Percentiles rank a stretch among this genome's conserved stretches.
Conservation (phyloP, 1,284 basidiomycete genomes). For the Schizopora paradoxa region DNA sequence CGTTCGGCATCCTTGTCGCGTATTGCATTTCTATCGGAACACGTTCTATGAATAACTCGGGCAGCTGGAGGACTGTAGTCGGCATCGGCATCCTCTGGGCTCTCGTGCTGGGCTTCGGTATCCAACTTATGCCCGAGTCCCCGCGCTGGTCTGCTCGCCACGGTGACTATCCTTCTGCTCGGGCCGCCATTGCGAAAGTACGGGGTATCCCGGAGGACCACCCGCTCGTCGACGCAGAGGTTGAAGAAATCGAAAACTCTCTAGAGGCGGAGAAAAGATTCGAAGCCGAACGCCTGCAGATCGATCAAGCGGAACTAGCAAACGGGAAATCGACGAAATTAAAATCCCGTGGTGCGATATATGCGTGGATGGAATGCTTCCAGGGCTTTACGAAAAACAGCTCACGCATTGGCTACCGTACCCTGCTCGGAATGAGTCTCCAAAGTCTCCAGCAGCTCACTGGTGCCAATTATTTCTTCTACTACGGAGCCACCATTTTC, state of each 20-base stretch:
- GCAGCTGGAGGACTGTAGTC: constrained; percentile 65
- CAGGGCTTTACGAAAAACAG: constrained; percentile 37
- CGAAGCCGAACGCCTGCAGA: constrained; percentile 31
- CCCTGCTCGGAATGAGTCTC: constrained; percentile 60
- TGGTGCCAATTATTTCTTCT: constrained; percentile 55
- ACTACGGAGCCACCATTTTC: constrained; percentile 71
- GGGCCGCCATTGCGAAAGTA: constrained; percentile 45
- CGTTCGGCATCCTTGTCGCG: constrained; percentile 71
- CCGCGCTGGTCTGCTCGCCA: constrained; percentile 62
- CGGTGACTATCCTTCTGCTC: constrained; percentile 48
- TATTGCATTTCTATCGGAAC: constrained; percentile 57
- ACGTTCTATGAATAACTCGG: constrained; percentile 39
- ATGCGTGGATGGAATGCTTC: constrained; percentile 61
- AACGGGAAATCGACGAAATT: constrained; percentile 21
- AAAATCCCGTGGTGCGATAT: constrained; percentile 16
- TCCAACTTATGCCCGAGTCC: constrained; percentile 72
- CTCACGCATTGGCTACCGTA: constrained; percentile 48
- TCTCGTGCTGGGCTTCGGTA: constrained; percentile 58
- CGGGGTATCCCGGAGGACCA: constrained; percentile 48
- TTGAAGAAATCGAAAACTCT: constrained; percentile 46
- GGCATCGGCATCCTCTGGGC: constrained; percentile 71
- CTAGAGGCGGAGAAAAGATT: constrained; percentile 41
- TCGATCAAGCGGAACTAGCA: constrained; percentile 24
- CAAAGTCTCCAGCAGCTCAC: constrained; percentile 76
- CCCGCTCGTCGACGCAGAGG: constrained; percentile 41